Evolutionary conservation across 805 yeast species (phyloP).

Genomic region (Yamadazyma phyllophila): DNA sequence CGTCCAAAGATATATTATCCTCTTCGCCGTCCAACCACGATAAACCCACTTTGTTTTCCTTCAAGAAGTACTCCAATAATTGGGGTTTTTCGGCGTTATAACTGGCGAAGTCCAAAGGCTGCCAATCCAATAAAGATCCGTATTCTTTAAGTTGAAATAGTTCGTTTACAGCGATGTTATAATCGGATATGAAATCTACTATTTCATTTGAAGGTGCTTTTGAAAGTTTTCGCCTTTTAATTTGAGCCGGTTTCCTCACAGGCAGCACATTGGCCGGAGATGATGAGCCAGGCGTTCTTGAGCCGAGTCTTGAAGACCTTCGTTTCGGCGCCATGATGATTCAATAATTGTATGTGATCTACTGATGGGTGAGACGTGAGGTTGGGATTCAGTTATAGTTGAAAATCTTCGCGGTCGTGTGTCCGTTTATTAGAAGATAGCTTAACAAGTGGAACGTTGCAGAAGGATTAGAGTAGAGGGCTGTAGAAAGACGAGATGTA

Average conservation of each 20-base stretch:
- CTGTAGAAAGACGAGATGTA: too few relatives aligned
- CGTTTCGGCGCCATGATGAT: conserved; percentile 10
- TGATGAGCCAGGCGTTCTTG: neutral
- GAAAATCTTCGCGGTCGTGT: neutral
- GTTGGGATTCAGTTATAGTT: neutral
- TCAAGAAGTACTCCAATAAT: conserved; percentile 29
- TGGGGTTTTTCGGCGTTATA: conserved; percentile 28
- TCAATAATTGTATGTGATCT: neutral
- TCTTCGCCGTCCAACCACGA: conserved; percentile 32
- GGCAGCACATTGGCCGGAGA: neutral
- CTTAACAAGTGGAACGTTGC: too few relatives aligned
- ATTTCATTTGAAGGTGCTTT: conserved; percentile 19
- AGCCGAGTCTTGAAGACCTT: conserved; percentile 11
- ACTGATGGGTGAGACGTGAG: neutral
- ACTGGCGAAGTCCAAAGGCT: conserved; percentile 45
- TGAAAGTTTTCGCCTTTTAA: conserved; percentile 23
- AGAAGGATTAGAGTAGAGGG: too few relatives aligned
- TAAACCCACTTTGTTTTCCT: conserved; percentile 25
- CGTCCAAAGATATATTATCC: conserved; percentile 21
- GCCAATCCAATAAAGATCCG: conserved; percentile 60
- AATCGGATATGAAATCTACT: conserved; percentile 44
- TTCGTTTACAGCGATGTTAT: conserved; percentile 54
- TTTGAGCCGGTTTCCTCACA: neutral
- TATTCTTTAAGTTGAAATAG: conserved; percentile 61
- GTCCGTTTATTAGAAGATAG: neutral